phyloP scores from a whole-genome alignment of 345 rosid species.

The Ceriops tagal region DNA sequence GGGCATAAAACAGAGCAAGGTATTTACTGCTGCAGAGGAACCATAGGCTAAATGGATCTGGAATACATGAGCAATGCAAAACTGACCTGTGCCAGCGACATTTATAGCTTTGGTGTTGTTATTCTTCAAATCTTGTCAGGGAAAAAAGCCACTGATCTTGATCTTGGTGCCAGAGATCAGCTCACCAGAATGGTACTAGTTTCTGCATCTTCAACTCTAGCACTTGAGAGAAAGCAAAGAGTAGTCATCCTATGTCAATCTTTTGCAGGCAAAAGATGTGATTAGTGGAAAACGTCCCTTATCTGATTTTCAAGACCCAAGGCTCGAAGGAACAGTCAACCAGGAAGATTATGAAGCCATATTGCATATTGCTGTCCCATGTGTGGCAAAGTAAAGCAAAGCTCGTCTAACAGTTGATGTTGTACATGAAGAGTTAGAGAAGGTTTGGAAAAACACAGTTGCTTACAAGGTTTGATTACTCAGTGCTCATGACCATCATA shows the following conservation, averaged over 20 bases:
- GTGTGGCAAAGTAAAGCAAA: slow-evolving; percentile 48
- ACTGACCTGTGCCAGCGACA: slow-evolving; percentile 59
- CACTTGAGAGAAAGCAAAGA: neutral
- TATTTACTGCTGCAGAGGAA: slow-evolving; percentile 72
- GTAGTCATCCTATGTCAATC: too few relatives aligned
- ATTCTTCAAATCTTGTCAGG: slow-evolving; percentile 63
- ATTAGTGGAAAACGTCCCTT: slow-evolving; percentile 40
- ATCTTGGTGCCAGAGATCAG: slow-evolving; percentile 61
- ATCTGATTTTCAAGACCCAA: slow-evolving; percentile 45
- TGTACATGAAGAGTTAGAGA: slow-evolving; percentile 46
- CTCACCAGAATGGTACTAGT: slow-evolving; percentile 53
- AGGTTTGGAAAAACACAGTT: slow-evolving; percentile 42
- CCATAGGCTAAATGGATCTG: slow-evolving; percentile 71
- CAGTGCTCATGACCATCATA: too few relatives aligned
- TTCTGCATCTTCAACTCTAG: neutral
- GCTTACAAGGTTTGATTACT: slow-evolving; percentile 23
- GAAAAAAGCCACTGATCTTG: slow-evolving; percentile 53
- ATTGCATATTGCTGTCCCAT: slow-evolving; percentile 43
- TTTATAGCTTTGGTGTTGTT: slow-evolving; percentile 65
- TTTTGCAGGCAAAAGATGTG: slow-evolving; percentile 48
- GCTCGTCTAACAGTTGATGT: slow-evolving; percentile 48
- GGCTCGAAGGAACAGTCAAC: slow-evolving; percentile 36
- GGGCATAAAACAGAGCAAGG: slow-evolving; percentile 67
- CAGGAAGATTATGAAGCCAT: slow-evolving; percentile 43
- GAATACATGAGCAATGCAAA: slow-evolving; percentile 68